These are phyloP conservation scores for Acacia concinna DNA, from an alignment of 331 rosid species.

Conservation along the genomic window DNA sequence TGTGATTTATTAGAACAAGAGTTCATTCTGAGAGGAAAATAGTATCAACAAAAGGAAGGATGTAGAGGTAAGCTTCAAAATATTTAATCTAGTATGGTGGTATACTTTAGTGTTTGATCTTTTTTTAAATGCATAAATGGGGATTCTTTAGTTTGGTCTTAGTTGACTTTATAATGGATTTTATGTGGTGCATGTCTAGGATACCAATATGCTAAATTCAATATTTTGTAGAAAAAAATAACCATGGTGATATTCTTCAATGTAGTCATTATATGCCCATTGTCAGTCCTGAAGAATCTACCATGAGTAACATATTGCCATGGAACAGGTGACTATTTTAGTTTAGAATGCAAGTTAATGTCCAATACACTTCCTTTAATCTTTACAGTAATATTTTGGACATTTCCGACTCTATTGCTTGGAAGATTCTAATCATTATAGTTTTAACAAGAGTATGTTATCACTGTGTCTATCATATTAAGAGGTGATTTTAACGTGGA, in stretches of 20 bases:
- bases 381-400: too few relatives aligned
- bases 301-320: conserved; percentile 98
- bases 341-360: conserved; percentile 14
- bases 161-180: not conserved
- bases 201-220: conserved; percentile 16
- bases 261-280: conserved; percentile 93
- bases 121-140: conserved; percentile 9
- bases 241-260: conserved; percentile 80
- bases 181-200: not conserved
- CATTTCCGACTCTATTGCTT: too few relatives aligned
- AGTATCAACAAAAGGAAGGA: conserved; percentile 90
- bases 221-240: conserved; percentile 73
- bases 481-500: conserved; percentile 2
- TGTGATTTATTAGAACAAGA: conserved; percentile 81
- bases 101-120: conserved; percentile 2
- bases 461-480: not conserved
- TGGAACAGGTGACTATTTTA: conserved; percentile 77
- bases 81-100: not conserved
- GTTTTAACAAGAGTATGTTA: not conserved
- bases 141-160: not conserved
- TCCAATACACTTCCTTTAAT: not conserved
- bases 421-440: not conserved
- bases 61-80: conserved; percentile 43
- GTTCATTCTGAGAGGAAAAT: conserved; percentile 88
- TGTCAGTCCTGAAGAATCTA: conserved; percentile 76